Evolutionary conservation across 2,329 filamentous ascomycete species (phyloP).

Genomic region (Xylogone sp.): DNA sequence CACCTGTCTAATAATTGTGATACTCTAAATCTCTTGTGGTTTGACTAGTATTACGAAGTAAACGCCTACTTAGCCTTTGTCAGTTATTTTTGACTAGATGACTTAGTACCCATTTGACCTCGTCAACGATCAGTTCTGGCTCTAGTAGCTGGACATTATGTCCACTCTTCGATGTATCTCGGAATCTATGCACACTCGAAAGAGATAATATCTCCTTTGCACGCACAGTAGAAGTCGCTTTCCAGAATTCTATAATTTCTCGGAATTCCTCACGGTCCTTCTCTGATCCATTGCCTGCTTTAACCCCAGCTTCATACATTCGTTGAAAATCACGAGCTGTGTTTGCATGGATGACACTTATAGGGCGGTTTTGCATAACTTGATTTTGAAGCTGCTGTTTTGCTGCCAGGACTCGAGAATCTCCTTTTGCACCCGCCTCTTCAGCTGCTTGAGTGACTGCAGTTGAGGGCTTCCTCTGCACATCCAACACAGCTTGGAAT

Average conservation of each 20-base stretch:
- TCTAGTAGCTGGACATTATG: conserved; percentile 1
- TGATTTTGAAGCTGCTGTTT: neutral
- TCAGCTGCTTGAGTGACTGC: too few species aligned
- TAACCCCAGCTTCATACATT: conserved; percentile 2
- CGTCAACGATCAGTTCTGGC: neutral
- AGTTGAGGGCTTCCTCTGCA: too few species aligned
- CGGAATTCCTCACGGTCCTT: neutral
- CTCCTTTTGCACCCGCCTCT: too few species aligned
- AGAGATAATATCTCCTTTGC: too few species aligned
- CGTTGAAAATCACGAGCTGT: neutral
- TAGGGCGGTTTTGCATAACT: neutral
- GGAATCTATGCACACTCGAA: too few species aligned
- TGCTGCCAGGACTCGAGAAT: too few species aligned
- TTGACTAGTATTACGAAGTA: too few species aligned
- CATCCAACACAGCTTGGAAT: too few species aligned
- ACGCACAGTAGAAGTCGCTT: neutral
- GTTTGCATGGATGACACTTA: neutral
- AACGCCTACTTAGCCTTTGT: too few species aligned
- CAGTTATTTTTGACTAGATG: too few species aligned
- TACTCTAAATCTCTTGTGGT: too few species aligned
- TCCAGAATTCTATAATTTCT: neutral
- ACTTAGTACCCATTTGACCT: conserved; percentile 3
- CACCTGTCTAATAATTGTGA: too few species aligned
- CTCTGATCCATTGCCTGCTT: conserved; percentile 1
- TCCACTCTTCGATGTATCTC: neutral